Conservation (phyloP, 169 alveolate species). For the Plasmodium relictum region DNA sequence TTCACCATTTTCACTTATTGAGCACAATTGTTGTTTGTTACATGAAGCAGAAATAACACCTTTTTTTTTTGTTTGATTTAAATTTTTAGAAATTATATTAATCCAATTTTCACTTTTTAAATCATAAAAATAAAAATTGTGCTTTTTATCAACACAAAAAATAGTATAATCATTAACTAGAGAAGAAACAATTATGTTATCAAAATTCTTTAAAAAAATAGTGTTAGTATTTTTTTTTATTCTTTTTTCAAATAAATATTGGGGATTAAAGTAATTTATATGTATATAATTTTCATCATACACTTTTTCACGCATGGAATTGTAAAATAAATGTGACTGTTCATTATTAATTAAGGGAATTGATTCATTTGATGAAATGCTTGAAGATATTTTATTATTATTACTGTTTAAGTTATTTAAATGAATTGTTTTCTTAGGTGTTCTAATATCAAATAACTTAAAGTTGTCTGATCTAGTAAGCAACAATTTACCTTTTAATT, state of each 20-base stretch:
- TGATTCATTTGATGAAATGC: neutral
- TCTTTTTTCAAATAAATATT: constrained; percentile 43
- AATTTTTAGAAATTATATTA: constrained; percentile 2
- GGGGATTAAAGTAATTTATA: constrained; percentile 21
- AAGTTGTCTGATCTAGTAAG: constrained; percentile 39
- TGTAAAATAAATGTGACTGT: neutral
- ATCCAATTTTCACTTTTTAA: constrained; percentile 60
- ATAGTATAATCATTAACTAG: constrained; percentile 42
- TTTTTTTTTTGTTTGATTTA: neutral
- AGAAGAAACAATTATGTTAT: constrained; percentile 6
- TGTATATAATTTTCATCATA: constrained; percentile 2
- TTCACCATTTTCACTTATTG: constrained; percentile 14
- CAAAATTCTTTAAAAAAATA: neutral
- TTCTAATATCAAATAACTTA: constrained; percentile 76
- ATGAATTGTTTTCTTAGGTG: constrained; percentile 53
- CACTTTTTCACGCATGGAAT: constrained; percentile 2
- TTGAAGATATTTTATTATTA: constrained; percentile 13
- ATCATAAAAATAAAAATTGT: constrained; percentile 53
- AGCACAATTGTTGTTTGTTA: constrained; percentile 51
- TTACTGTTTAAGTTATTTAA: constrained; percentile 33
- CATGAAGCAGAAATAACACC: constrained; percentile 18
- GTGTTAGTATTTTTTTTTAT: constrained; percentile 30
- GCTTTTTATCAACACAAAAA: constrained; percentile 19
- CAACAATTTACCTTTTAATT: constrained; percentile 33
- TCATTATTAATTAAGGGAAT: constrained; percentile 5